Evolutionary conservation across 2,329 filamentous ascomycete genomes (phyloP), one percentile per base, ranked within the genome.

Genomic region (Aspergillus sp.): DNA sequence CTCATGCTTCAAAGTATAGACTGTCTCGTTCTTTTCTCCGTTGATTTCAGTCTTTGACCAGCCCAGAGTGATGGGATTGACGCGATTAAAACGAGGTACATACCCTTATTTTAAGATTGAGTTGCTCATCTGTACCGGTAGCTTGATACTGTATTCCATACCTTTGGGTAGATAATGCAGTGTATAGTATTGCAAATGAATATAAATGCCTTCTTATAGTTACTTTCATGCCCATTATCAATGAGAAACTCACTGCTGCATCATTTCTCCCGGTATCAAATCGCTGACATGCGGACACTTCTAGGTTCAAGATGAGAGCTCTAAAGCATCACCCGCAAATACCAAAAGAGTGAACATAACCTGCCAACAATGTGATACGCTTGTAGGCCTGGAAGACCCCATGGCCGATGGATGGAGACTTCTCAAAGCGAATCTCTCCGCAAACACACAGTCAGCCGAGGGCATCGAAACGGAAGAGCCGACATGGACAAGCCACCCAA

Each of bases 391-490:
- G 32, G 74, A 78, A 47, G 58, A 68, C 28, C 43, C 59, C 1
- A 59, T 69, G 5, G 62, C 57, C 19, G 49, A 67, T 33, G 76
- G 76, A 36, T 74, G 67, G 61, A 66, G 73, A 40, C 59, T 79
- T 28, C 72, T 70, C 54, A 79, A 79, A 56, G 73, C 74, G 52
- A 67, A 64, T 39, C 52, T 77, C 27, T 53, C 53, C 3, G 46
- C 53, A 31, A 54, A 43, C 9, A 51, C 43, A 34, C 7, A 34
- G 40, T n/a, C 65, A 53, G 46, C 51, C 43, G 13, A 46, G 44
- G 33, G 58, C 58, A 34, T 66, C 65, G 68, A 67, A n/a, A 13
- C n/a, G 7, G 33, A 28, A 10, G 27, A 42, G 5, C 8, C 43
- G 4, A 40, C 36, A 9, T 65, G 61, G 59, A 54, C 69, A 46